Evolutionary conservation across 129 eudicot species (phyloP).

Genomic region (Escallonia rubra): DNA sequence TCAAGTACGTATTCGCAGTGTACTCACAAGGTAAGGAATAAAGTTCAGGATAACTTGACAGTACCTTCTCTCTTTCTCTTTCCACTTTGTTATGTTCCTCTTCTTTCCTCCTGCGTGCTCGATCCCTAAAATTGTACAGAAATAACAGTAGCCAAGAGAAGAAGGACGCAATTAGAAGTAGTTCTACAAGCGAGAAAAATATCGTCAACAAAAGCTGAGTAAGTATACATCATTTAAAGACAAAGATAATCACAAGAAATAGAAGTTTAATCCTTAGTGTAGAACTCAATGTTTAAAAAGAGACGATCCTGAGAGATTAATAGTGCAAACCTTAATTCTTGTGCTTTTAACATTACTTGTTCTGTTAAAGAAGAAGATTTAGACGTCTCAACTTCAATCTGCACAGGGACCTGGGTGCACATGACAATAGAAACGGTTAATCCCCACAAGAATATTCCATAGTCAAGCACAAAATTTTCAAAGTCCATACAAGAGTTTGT

Average conservation of each 20-base stretch:
- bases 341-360: conserved; percentile 57
- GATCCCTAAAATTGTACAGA: conserved; percentile 33
- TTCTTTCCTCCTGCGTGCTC: conserved; percentile 44
- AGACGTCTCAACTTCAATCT: conserved; percentile 41
- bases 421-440: not conserved
- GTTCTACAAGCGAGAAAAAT: not conserved
- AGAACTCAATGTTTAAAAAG: not conserved
- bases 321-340: conserved; percentile 55
- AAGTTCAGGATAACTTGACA: not conserved
- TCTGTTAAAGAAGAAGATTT: conserved; percentile 42
- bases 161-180: conserved; percentile 9
- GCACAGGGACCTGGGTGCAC: conserved; percentile 41
- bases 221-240: no score
- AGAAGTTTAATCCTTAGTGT: not conserved
- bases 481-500: no score
- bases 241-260: no score
- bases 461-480: no score
- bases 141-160: not conserved
- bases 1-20: not conserved
- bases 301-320: conserved; percentile 4
- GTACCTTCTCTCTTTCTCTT: conserved; percentile 73
- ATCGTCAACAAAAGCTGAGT: no score
- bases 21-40: not conserved
- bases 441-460: not conserved
- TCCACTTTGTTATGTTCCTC: conserved; percentile 53